phyloP scores from a whole-genome alignment of 1,284 basidiomycete genomes.

The Thecaphora frezii region DNA sequence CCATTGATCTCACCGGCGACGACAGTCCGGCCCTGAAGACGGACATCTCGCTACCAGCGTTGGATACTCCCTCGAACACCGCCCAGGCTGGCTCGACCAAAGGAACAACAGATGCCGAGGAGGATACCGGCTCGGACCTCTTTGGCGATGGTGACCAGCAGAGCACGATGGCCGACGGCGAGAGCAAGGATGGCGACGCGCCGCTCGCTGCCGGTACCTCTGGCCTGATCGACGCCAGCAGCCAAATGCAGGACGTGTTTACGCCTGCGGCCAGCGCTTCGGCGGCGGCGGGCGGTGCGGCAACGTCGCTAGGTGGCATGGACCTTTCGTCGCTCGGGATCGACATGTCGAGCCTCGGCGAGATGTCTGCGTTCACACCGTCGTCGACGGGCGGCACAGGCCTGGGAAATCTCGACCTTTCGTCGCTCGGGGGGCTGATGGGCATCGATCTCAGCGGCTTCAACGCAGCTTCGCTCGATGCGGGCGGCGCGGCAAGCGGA shows the following conservation, averaged over 20 bases:
- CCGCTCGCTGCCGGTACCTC: background rate
- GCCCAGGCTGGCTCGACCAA: conserved; percentile 6
- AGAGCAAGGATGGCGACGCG: conserved; percentile 2
- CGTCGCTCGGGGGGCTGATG: background rate
- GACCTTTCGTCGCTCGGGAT: conserved; percentile 15
- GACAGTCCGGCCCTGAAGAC: conserved; percentile 1
- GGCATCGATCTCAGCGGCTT: background rate
- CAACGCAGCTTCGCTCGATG: background rate
- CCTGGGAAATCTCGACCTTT: background rate
- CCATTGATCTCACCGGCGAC: background rate
- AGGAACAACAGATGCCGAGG: conserved; percentile 23
- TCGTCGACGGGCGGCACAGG: background rate
- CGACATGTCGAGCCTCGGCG: background rate
- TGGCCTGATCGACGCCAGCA: background rate
- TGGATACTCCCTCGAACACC: background rate
- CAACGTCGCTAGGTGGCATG: background rate
- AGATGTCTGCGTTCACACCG: background rate
- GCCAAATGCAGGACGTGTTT: no score
- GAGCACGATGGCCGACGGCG: background rate
- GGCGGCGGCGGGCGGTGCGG: background rate
- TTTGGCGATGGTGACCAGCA: conserved; percentile 2
- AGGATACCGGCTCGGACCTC: conserved; percentile 32
- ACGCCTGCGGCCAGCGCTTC: no score
- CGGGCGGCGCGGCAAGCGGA: background rate
- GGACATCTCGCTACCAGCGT: background rate